Conservation (phyloP, 345 rosid species). For the Sapria himalayana region DNA sequence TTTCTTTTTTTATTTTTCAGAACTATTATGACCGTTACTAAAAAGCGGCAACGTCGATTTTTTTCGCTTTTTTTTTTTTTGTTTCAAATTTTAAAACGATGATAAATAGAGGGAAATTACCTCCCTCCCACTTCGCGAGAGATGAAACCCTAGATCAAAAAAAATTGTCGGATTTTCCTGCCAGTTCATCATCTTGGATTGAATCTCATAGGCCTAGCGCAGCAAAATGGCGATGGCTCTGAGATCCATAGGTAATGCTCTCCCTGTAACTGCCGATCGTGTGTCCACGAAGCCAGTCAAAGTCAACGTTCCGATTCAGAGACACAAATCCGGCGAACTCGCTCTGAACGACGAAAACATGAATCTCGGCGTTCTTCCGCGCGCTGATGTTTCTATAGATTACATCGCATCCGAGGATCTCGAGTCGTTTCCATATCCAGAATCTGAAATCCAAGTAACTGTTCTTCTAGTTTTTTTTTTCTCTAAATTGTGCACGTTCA, state of each 20-base stretch:
- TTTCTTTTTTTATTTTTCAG: too few species aligned
- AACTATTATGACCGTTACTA: conserved; percentile 9
- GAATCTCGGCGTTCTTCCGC: conserved; percentile 16
- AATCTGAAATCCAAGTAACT: conserved; percentile 26
- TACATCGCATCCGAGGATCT: conserved; percentile 48
- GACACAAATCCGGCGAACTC: conserved; percentile 16
- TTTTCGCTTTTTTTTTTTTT: not conserved
- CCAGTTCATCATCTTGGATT: not conserved
- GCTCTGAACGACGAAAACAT: conserved; percentile 38
- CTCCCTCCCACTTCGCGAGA: not conserved
- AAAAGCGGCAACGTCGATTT: not conserved
- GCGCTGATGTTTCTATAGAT: conserved; percentile 30
- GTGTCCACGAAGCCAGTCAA: conserved; percentile 52
- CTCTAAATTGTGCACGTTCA: not conserved
- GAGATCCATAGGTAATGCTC: conserved; percentile 67
- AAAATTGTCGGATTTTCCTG: not conserved
- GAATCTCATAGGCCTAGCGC: too few species aligned
- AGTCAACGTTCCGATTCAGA: conserved; percentile 13
- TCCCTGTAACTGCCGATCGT: conserved; percentile 28
- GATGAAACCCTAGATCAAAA: not conserved
- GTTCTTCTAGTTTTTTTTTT: conserved; percentile 1
- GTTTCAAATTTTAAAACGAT: conserved; percentile 8
- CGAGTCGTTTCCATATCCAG: conserved; percentile 29
- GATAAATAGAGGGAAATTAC: not conserved
- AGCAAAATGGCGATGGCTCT: conserved; percentile 38